Evolutionary conservation across 2,329 filamentous ascomycete species (phyloP), one percentile per base, ranked within the genome.

Genomic region (Talaromyces amestolkiae): DNA sequence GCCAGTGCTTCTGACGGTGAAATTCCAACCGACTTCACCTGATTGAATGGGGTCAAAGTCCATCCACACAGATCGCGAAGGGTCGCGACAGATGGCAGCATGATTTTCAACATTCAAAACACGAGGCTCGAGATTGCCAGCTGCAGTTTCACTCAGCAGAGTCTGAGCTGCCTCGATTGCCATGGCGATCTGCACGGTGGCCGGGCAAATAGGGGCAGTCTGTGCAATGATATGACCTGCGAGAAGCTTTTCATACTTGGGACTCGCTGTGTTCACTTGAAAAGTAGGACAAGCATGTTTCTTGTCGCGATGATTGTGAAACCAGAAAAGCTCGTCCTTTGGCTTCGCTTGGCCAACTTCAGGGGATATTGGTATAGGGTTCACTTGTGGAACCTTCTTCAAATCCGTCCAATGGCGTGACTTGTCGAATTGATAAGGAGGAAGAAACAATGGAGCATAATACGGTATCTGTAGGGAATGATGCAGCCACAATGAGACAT

Each of bases 151-250:
- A 53, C 31, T 68, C 10, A 68, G 19, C 19, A 53, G 49, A 60
- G 71, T 79, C 2, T 65, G 54, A 0, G 80, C 41, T 1, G 75
- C 72, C 39, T 76, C 71, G 19, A 76, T 70, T 6, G 68, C 71
- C 10, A 78, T 70, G 15, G 75, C 77, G 1, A 82, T 19, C 59
- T 80, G 63, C 0, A 83, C 61, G 0, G 77, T 80, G 0, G 71
- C 75, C 0, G 82, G 81, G 45, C 72, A 75, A 13, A 78, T 75
- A 1, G 79, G 72, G 0, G 77, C 79, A 1, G 78, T 76, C 43
- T 75, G 65, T 0, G 75, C 76, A 53, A 81, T 78, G 2, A 78
- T 43, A 64, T 84, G 81, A 8, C 75, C 76, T 0, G 69, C 59
- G 0, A 83, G 51, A 2, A 78, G 63, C 0, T 67, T 27, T 24